These are phyloP conservation scores for Furcasterigmium sp. DNA, from an alignment of 2,329 filamentous ascomycete species.

Conservation along the genomic window DNA sequence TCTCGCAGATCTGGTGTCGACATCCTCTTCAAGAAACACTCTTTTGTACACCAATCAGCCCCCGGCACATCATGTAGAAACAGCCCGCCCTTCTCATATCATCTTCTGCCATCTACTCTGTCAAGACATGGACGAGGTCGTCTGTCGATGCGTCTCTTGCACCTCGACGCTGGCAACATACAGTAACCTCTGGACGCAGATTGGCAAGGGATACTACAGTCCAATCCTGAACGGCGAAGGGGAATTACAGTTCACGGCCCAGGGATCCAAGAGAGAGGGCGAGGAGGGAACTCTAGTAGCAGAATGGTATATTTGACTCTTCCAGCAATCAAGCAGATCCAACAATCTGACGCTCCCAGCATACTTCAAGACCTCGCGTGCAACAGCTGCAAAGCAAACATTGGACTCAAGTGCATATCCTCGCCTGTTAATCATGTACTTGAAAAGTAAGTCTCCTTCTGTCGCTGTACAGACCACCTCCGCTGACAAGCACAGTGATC, in stretches of 20 bases:
- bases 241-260: constrained; percentile 14
- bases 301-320: constrained; percentile 21
- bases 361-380: constrained; percentile 30
- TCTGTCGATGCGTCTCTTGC: constrained; percentile 28
- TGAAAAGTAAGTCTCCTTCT: constrained; percentile 23
- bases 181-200: constrained; percentile 32
- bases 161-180: constrained; percentile 22
- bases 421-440: constrained; percentile 30
- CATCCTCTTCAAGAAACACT: too few relatives aligned
- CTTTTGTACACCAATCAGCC: too few relatives aligned
- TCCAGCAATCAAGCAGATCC: background rate
- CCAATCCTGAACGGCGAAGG: constrained; percentile 21
- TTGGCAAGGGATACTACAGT: constrained; percentile 34
- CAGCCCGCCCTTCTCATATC: too few relatives aligned
- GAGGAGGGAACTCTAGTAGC: constrained; percentile 28
- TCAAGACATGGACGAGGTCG: constrained; percentile 27
- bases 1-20: too few relatives aligned
- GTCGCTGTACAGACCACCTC: background rate
- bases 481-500: constrained; percentile 21
- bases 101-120: too few relatives aligned
- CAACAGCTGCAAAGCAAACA: constrained; percentile 18
- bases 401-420: constrained; percentile 29
- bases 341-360: constrained; percentile 16
- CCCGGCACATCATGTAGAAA: too few relatives aligned
- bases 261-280: constrained; percentile 21